Base-by-base conservation (phyloP, 2,329 filamentous ascomycete species). In the Trichophyton equinum region DNA sequence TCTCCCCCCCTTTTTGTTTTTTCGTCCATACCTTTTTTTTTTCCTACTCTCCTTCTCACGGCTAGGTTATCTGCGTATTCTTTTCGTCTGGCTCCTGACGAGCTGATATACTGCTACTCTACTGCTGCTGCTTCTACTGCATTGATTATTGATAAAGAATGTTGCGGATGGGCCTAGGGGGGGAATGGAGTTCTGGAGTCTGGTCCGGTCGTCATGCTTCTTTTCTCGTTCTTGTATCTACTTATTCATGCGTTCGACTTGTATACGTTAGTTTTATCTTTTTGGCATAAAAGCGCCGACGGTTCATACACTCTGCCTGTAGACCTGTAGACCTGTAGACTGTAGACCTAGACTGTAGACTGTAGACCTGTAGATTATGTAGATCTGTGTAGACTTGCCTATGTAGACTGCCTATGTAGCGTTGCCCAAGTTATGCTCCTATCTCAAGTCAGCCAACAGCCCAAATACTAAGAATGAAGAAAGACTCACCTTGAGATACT, bases 401-500 rank as follows among this genome's bases (percentile, higher is more conserved):
- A 22, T 22, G 22, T 22, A 22, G 22, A 22, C 27, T 27, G 25
- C 25, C 25, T 30, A 56, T 13, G n/a, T 15, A 38, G 51, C 38
- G 36, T 58, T 58, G 38, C 56, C 56, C 36, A 58, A n/a, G 36
- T 22, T 40, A 44, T 58, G 56, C 42, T 58, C 56, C 56, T 58
- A n/a, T 27, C 9, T 44, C 30, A 57, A 13, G 30, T 33, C 33
- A 38, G 33, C 11, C 30, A 33, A 33, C 30, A 33, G 1, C 30
- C 1, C 30, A 6, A 4, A 33, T 9, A 33, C 3, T 4, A 33
- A 33, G 1, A 9, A 6, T 7, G 8, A 33, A 33, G 8, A 33
- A 44, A 13, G 4, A 47, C 40, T 6, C n/a, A 46, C 91, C 84
- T 95, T 96, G 72, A 97, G 82, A 77, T 97, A 97, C 68, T 97